These are phyloP conservation scores for Phytophthora cajani DNA, from an alignment of 352 stramenopile genomes.

Conservation along the genomic window DNA sequence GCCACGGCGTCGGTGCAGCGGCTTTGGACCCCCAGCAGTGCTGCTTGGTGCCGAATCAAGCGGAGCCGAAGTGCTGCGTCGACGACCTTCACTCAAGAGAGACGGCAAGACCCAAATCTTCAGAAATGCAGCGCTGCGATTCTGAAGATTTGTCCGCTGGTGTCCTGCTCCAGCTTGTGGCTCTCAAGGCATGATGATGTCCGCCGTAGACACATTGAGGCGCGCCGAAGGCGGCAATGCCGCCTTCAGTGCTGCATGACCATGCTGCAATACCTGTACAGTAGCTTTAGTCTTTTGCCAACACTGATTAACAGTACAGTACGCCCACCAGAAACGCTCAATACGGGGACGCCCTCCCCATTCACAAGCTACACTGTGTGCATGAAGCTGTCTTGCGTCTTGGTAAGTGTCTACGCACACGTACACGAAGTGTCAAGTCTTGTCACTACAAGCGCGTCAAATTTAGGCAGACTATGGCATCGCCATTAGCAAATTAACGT, in stretches of 20 bases:
- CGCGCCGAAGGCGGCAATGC: background rate
- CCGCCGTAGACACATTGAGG: background rate
- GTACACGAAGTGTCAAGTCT: no score
- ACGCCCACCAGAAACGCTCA: no score
- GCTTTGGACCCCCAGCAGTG: slow-evolving; percentile 8
- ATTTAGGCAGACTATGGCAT: background rate
- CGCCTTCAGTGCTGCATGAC: no score
- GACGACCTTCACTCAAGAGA: background rate
- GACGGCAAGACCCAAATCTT: background rate
- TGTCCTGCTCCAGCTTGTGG: background rate
- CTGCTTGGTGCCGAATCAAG: slow-evolving; percentile 7
- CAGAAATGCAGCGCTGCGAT: background rate
- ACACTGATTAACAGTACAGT: no score
- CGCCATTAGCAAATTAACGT: background rate
- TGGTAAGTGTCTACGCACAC: no score
- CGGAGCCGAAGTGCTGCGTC: slow-evolving; percentile 1
- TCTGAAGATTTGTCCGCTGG: background rate
- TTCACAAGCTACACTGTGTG: no score
- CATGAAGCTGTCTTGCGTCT: no score
- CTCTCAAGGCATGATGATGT: background rate
- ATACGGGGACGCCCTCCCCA: no score
- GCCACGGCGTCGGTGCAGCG: slow-evolving; percentile 6
- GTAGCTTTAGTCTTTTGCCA: no score
- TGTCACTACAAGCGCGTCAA: no score
- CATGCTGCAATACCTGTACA: no score